These are phyloP conservation scores for Saccharata proteae DNA, from an alignment of 2,329 filamentous ascomycete species.

Conservation along the genomic window DNA sequence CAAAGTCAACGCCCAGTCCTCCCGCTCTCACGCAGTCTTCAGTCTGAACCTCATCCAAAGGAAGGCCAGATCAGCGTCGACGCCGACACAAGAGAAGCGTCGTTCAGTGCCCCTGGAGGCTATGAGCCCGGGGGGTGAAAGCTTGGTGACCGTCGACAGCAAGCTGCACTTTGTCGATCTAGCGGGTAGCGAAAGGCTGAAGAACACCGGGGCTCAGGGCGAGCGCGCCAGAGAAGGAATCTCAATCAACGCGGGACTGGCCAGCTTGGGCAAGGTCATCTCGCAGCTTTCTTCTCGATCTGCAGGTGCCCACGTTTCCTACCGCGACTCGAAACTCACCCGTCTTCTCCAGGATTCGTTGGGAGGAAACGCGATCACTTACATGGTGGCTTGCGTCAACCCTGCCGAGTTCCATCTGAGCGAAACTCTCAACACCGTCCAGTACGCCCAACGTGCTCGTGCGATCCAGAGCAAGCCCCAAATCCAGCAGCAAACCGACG, in stretches of 20 bases:
- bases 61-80: conserved; percentile 42
- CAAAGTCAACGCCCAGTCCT: conserved; percentile 94
- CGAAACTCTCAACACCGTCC: conserved; percentile 90
- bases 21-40: conserved; percentile 93
- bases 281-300: conserved; percentile 90
- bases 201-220: conserved; percentile 92
- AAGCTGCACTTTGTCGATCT: conserved; percentile 98
- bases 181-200: conserved; percentile 89
- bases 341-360: conserved; percentile 91
- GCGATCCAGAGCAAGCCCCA: conserved; percentile 96
- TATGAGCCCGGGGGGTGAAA: conserved; percentile 50
- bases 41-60: conserved; percentile 87
- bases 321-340: conserved; percentile 94
- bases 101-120: conserved; percentile 77
- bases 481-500: conserved; percentile 81
- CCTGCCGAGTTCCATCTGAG: conserved; percentile 94
- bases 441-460: conserved; percentile 90
- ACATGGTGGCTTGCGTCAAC: conserved; percentile 98
- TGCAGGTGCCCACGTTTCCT: conserved; percentile 82
- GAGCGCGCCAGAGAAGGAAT: conserved; percentile 94
- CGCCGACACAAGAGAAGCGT: conserved; percentile 62
- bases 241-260: conserved; percentile 92
- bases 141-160: conserved; percentile 79
- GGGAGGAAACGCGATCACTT: conserved; percentile 93
- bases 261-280: conserved; percentile 93